Evolutionary conservation across 2,329 filamentous ascomycete species (phyloP).

Genomic region (Xylogone sp.): DNA sequence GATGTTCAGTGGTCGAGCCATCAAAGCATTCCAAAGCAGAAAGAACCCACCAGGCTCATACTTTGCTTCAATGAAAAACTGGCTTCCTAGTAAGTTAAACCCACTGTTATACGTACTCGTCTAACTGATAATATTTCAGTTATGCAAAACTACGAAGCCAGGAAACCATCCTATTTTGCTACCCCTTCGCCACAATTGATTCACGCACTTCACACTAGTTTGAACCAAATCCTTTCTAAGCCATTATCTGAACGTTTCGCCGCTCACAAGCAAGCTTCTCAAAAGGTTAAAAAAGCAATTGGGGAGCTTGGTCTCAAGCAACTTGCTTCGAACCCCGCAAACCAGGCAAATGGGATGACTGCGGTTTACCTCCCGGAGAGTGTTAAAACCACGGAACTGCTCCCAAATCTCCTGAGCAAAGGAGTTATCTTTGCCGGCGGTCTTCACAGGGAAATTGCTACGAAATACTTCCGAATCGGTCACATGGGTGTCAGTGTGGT

Average conservation of each 20-base stretch:
- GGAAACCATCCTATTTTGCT: slow-evolving; percentile 97
- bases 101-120: not conserved
- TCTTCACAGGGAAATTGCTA: slow-evolving; percentile 90
- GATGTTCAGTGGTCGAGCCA: slow-evolving; percentile 86
- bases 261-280: slow-evolving; percentile 72
- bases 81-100: slow-evolving; percentile 71
- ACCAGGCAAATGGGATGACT: slow-evolving; percentile 97
- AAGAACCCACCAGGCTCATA: slow-evolving; percentile 82
- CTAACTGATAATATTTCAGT: slow-evolving; percentile 44
- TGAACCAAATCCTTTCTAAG: slow-evolving; percentile 79
- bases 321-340: slow-evolving; percentile 77
- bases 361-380: slow-evolving; percentile 91
- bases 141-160: slow-evolving; percentile 98
- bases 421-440: slow-evolving; percentile 94
- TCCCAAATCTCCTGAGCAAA: slow-evolving; percentile 80
- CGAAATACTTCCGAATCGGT: slow-evolving; percentile 91
- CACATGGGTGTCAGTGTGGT: slow-evolving; percentile 95
- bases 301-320: slow-evolving; percentile 80
- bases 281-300: slow-evolving; percentile 82
- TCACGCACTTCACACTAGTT: slow-evolving; percentile 84
- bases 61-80: slow-evolving; percentile 96
- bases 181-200: slow-evolving; percentile 93
- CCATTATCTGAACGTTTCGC: slow-evolving; percentile 81
- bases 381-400: slow-evolving; percentile 73
- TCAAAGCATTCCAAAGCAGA: slow-evolving; percentile 73